A percentile compares a stretch with the other conserved stretches of the same genome.
Conservation (phyloP, 768 basidiomycete species). For the Mycena vitilis region DNA sequence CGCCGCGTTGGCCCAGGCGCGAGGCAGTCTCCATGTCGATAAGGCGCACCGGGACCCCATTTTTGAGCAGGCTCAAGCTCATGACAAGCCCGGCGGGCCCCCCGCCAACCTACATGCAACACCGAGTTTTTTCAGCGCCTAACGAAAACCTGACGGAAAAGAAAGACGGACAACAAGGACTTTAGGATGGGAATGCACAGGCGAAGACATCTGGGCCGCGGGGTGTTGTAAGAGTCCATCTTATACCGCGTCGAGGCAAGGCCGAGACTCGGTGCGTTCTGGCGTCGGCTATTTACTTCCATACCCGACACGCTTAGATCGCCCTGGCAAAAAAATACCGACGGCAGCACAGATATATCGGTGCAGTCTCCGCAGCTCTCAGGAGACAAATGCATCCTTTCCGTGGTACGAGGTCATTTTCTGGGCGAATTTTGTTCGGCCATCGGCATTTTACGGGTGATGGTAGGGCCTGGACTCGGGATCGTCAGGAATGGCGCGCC, state of each 20-base stretch:
- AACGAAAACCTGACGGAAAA: neutral
- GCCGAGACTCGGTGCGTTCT: neutral
- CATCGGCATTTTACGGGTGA: too few relatives aligned
- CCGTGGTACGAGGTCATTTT: too few relatives aligned
- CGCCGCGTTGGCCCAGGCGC: slow-evolving; percentile 51
- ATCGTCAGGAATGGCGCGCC: too few relatives aligned
- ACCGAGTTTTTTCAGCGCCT: too few relatives aligned
- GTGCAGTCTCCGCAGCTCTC: too few relatives aligned
- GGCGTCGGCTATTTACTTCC: neutral
- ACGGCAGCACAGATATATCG: too few relatives aligned
- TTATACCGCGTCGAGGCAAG: neutral
- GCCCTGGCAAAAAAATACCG: too few relatives aligned
- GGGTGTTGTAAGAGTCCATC: neutral
- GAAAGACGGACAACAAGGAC: slow-evolving; percentile 42
- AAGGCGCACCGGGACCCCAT: slow-evolving; percentile 61
- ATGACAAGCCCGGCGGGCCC: slow-evolving; percentile 60
- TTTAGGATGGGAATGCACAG: slow-evolving; percentile 21
- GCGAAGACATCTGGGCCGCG: neutral
- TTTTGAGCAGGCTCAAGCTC: slow-evolving; percentile 55
- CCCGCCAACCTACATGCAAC: slow-evolving; percentile 52
- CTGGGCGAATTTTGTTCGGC: too few relatives aligned
- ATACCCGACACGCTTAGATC: too few relatives aligned
- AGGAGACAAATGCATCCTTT: too few relatives aligned
- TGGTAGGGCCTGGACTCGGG: too few relatives aligned
- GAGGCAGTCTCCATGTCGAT: slow-evolving; percentile 57